These are phyloP conservation scores for Pseudoneurospora amorphoporcata DNA, from an alignment of 495 filamentous ascomycete genomes.

Conservation along the genomic window DNA sequence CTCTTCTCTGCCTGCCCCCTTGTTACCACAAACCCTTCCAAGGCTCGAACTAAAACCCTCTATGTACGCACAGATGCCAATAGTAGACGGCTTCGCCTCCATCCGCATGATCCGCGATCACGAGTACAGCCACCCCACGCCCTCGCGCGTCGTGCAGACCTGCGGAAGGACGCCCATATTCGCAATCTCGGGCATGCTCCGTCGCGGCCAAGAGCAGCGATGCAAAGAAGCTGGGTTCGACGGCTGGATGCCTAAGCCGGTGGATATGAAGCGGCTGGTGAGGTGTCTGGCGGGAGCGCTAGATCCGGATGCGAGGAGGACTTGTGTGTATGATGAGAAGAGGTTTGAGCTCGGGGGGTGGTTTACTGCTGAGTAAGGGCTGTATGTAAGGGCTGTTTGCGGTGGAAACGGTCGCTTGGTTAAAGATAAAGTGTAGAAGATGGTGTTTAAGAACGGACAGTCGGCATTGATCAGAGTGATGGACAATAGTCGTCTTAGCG, in stretches of 20 bases:
- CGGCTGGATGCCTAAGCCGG: constrained; percentile 65
- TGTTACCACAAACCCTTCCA: not conserved
- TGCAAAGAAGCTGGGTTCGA: constrained; percentile 38
- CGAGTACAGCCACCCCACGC: constrained; percentile 6
- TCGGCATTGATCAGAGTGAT: not conserved
- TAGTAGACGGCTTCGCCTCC: constrained; percentile 14
- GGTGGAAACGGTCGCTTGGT: not conserved
- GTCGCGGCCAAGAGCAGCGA: constrained; percentile 9
- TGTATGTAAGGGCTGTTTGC: not conserved
- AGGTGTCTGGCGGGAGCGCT: constrained; percentile 8
- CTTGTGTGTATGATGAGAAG: constrained; percentile 5
- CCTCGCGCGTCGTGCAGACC: constrained; percentile 9
- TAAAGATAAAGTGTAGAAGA: not conserved
- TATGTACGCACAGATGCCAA: constrained; percentile 8
- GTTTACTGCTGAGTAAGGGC: constrained; percentile 1
- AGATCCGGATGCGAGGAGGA: constrained; percentile 1
- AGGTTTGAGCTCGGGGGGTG: constrained; percentile 15
- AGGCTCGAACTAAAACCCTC: not conserved
- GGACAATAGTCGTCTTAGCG: not conserved
- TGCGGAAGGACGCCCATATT: constrained; percentile 15
- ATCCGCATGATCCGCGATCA: constrained; percentile 11
- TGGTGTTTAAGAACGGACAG: not conserved
- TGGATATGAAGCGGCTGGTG: constrained; percentile 44
- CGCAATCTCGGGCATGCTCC: constrained; percentile 13
- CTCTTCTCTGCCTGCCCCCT: not conserved